phyloP scores from a whole-genome alignment of 352 stramenopile species.

The Albugo candida region DNA sequence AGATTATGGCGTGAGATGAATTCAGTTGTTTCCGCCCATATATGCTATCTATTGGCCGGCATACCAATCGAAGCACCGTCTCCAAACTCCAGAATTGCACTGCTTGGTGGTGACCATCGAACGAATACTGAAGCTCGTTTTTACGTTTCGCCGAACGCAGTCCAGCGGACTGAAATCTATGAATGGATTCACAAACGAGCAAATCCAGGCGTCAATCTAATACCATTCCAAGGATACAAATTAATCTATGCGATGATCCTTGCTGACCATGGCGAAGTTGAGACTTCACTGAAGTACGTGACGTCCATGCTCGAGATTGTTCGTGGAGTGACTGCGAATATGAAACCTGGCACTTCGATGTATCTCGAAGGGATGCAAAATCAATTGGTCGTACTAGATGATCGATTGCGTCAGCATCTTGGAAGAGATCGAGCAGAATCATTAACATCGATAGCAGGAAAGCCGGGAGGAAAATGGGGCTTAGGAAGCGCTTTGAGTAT shows the following conservation, averaged over 20 bases:
- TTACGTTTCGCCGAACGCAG: slow-evolving; percentile 52
- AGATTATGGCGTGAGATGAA: slow-evolving; percentile 50
- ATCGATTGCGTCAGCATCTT: slow-evolving; percentile 68
- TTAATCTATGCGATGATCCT: slow-evolving; percentile 76
- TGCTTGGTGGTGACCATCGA: slow-evolving; percentile 57
- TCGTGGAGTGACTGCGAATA: slow-evolving; percentile 43
- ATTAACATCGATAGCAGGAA: slow-evolving; percentile 22
- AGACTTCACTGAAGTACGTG: slow-evolving; percentile 75
- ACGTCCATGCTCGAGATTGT: slow-evolving; percentile 69
- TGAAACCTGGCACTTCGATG: slow-evolving; percentile 68
- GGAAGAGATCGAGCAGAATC: slow-evolving; percentile 53
- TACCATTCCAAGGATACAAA: slow-evolving; percentile 80
- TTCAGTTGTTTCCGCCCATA: slow-evolving; percentile 44
- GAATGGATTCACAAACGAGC: slow-evolving; percentile 61
- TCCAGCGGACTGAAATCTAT: slow-evolving; percentile 75
- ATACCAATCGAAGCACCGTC: slow-evolving; percentile 56
- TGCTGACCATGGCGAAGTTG: slow-evolving; percentile 62
- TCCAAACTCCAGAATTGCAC: slow-evolving; percentile 50
- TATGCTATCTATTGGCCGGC: slow-evolving; percentile 64
- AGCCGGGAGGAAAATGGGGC: slow-evolving; percentile 55
- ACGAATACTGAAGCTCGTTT: slow-evolving; percentile 51
- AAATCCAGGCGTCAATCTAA: slow-evolving; percentile 33
- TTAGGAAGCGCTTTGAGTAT: slow-evolving; percentile 63
- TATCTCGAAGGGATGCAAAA: slow-evolving; percentile 79
- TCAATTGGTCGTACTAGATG: slow-evolving; percentile 68